Conservation (phyloP, 345 rosid genomes). For the Murraya paniculata region DNA sequence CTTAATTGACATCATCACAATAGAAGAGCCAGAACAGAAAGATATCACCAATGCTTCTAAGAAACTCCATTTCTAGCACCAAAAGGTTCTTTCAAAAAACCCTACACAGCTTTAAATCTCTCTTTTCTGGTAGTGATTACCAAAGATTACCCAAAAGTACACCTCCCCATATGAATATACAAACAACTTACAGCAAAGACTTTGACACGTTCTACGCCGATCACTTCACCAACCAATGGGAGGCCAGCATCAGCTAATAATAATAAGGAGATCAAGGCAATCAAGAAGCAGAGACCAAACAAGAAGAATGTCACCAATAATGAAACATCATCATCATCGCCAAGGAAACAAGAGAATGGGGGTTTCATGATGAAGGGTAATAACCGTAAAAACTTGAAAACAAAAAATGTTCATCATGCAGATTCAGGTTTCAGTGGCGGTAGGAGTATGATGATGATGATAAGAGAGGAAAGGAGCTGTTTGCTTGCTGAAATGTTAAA, state of each 20-base stretch:
- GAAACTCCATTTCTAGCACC: slow-evolving; percentile 56
- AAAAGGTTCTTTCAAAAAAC: slow-evolving; percentile 61
- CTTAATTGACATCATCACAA: slow-evolving; percentile 9
- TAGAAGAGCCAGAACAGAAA: not conserved
- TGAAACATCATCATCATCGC: not conserved
- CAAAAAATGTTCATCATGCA: slow-evolving; percentile 3
- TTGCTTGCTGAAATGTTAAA: slow-evolving; percentile 48
- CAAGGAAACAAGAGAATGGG: slow-evolving; percentile 20
- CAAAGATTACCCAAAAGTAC: slow-evolving; percentile 54
- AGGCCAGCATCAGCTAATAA: not conserved
- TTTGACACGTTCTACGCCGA: slow-evolving; percentile 36
- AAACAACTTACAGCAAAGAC: slow-evolving; percentile 19
- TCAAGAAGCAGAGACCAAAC: slow-evolving; percentile 7
- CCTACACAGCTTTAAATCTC: slow-evolving; percentile 46
- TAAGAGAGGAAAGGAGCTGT: slow-evolving; percentile 31
- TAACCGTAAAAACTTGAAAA: not conserved
- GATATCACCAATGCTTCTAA: slow-evolving; percentile 43
- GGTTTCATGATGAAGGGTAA: slow-evolving; percentile 28
- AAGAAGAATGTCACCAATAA: slow-evolving; percentile 1
- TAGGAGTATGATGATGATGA: not conserved
- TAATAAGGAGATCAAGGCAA: not conserved
- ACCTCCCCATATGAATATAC: slow-evolving; percentile 6
- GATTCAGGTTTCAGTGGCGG: slow-evolving; percentile 13
- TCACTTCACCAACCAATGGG: slow-evolving; percentile 33
- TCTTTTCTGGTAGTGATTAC: slow-evolving; percentile 45